Base-by-base conservation (phyloP, 306 rosid genomes). In the Senna tora region DNA sequence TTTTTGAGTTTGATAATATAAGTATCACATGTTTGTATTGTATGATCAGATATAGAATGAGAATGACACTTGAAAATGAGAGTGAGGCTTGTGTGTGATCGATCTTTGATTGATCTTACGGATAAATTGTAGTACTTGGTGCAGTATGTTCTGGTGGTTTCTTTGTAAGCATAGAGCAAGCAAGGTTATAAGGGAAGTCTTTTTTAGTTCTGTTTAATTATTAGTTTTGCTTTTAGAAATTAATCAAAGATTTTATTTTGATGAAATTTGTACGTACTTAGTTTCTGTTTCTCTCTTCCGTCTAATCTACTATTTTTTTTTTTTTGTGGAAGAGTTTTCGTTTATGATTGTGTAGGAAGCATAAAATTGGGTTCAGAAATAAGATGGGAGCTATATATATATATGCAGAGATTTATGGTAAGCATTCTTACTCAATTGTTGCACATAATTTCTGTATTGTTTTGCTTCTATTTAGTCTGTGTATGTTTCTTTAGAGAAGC, bases 81-180 rank as follows among this genome's bases (percentile, higher is more conserved):
- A 36, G 39, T 36, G 39, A 36, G 39, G 39, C 6, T 36, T 36
- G 39, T 36, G 5, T 36, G 8, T 36, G 8, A 4, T 4, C 8
- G 2, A 33, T 33, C 38, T 33, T 33, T 33, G 6, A 6, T 36
- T 36, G 39, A 36, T 36, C 39, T 36, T 36, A 36, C 39, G 6
- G 39, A 36, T 36, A 5, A 36, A 1, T 36, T 36, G 6, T 33
- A 33, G 38, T 33, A 33, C 6, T 33, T 3, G 3, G 38, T 36
- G 39, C 39, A 36, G 39, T 36, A 36, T 36, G 8, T 36, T 36
- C 5, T 81, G 68, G 63, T 68, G 33, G 65, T 72, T 69, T 60
- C 59, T 51, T 6, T 61, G 72, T 76, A 79, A 47, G 74, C 45
- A 36, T 36, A 36, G 8, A 47, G 74, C 83, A 63, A 69, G 58